Evolutionary conservation across 176 grass and related monocot species (phyloP).

Genomic region (Paspalum notatum): DNA sequence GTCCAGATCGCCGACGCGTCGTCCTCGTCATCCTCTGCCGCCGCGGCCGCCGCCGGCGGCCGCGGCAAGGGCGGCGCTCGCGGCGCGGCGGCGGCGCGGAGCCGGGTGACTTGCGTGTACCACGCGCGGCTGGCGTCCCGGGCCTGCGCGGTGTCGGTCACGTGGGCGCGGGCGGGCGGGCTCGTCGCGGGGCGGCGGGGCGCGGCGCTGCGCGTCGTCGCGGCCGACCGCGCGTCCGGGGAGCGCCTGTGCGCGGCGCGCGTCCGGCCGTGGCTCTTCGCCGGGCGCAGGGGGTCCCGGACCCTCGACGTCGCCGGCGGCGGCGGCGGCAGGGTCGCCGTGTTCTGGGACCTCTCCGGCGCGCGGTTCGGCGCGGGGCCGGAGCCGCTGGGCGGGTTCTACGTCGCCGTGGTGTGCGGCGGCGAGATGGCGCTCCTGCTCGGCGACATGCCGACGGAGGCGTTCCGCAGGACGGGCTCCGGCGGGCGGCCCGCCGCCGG

Average conservation of each 20-base stretch:
- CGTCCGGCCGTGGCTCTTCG: constrained; percentile 48
- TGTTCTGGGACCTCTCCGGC: constrained; percentile 48
- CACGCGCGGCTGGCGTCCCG: constrained; percentile 38
- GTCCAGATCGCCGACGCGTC: constrained; percentile 48
- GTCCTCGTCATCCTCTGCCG: not conserved
- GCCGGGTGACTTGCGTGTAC: constrained; percentile 56
- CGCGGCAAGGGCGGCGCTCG: not conserved
- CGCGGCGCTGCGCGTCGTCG: constrained; percentile 22
- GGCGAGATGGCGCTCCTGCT: constrained; percentile 55
- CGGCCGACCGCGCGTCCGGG: constrained; percentile 13
- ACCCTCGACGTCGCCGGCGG: not conserved
- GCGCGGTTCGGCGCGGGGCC: constrained; percentile 44
- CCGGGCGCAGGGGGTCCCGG: constrained; percentile 45
- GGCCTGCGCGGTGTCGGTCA: constrained; percentile 32
- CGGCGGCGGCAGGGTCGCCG: constrained; percentile 4
- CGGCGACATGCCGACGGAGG: constrained; percentile 49
- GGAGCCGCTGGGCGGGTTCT: constrained; percentile 49
- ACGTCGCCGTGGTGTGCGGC: constrained; percentile 43
- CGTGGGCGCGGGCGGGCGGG: constrained; percentile 35
- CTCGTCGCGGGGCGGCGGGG: constrained; percentile 39
- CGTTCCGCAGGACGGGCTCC: constrained; percentile 35
- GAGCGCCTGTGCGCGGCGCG: constrained; percentile 36
- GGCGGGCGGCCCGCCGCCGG: constrained; percentile 1
- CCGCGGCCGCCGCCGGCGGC: not conserved
- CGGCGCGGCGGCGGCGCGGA: not conserved